Conservation (phyloP, 2,329 filamentous ascomycete species). For the Pseudogymnoascus sp. region DNA sequence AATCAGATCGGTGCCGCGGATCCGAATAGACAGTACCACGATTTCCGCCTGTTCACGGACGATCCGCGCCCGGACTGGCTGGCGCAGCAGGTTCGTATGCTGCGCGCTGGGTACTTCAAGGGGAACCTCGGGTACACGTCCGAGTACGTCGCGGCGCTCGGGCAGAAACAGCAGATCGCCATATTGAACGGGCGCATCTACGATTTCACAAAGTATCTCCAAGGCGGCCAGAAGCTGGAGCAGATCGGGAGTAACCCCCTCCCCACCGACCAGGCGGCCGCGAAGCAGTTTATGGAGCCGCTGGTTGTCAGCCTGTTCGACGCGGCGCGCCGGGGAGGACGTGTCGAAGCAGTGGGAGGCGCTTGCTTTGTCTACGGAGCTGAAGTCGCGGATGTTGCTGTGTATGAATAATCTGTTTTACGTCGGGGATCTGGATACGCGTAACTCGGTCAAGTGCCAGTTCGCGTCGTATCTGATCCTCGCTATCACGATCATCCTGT, state of each 20-base stretch:
- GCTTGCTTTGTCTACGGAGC: conserved; percentile 49
- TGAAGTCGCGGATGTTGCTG: conserved; percentile 63
- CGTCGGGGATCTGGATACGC: conserved; percentile 49
- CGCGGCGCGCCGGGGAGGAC: conserved; percentile 66
- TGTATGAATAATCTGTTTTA: conserved; percentile 96
- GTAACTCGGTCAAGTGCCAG: conserved; percentile 66
- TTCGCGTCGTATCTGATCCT: conserved; percentile 89
- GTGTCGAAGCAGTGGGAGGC: conserved; percentile 77
- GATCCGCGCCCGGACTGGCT: conserved; percentile 89
- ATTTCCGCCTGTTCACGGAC: conserved; percentile 80
- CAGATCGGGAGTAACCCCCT: conserved; percentile 47
- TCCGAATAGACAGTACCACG: conserved; percentile 74
- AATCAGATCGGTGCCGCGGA: conserved; percentile 61
- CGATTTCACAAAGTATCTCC: conserved; percentile 78
- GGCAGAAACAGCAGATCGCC: conserved; percentile 59
- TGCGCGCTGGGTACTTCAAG: conserved; percentile 76
- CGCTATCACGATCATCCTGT: conserved; percentile 78
- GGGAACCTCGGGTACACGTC: conserved; percentile 80
- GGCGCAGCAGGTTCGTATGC: conserved; percentile 73
- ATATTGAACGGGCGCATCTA: conserved; percentile 78
- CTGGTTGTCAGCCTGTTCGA: conserved; percentile 72
- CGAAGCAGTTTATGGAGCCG: conserved; percentile 70
- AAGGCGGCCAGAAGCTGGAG: conserved; percentile 62
- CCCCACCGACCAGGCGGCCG: conserved; percentile 29
- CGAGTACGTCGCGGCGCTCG: conserved; percentile 67